Percentiles rank a stretch among this genome's conserved stretches.
phyloP scores from a whole-genome alignment of 2,329 filamentous ascomycete genomes.

The Coniochaeta ligniaria region DNA sequence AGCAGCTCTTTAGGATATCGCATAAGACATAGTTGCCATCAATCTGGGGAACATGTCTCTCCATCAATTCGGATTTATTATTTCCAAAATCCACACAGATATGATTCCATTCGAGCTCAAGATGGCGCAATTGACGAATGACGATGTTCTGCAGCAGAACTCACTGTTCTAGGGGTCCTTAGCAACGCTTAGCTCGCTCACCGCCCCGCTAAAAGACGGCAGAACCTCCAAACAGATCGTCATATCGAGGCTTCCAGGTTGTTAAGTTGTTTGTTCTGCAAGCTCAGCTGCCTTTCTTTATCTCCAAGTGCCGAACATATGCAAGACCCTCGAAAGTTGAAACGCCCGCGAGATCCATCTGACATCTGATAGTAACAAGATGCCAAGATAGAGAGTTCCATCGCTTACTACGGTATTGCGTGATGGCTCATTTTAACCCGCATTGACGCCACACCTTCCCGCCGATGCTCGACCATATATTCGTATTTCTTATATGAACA shows the following conservation, averaged over 20 bases:
- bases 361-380: background rate
- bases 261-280: background rate
- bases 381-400: background rate
- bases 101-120: background rate
- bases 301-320: background rate
- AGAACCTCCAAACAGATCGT: background rate
- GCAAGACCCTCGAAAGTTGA: too few relatives aligned
- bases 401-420: background rate
- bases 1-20: too few relatives aligned
- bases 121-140: constrained; percentile 2
- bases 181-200: background rate
- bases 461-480: background rate
- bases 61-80: background rate
- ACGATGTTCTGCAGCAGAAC: background rate
- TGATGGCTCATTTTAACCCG: constrained; percentile 1
- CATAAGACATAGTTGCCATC: background rate
- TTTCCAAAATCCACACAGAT: background rate
- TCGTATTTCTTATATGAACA: background rate
- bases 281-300: background rate
- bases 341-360: background rate
- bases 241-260: background rate
- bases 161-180: background rate
- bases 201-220: background rate
- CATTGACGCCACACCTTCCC: background rate
- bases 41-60: background rate